Evolutionary conservation across 164 flowering plant genomes (phyloP).

Genomic region (Vitis rotundifolia): DNA sequence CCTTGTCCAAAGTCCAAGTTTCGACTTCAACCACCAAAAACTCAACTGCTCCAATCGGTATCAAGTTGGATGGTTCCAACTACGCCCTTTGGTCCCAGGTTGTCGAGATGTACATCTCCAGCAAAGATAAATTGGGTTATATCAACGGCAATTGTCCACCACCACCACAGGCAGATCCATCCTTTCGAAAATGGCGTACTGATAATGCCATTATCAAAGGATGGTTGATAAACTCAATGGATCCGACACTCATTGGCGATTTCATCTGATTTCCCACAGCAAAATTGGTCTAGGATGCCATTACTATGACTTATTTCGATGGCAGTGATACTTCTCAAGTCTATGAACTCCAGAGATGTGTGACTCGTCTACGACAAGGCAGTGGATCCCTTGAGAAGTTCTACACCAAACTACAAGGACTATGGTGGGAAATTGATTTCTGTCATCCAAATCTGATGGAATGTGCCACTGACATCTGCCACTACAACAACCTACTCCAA

Average conservation of each 20-base stretch:
- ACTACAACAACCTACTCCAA: no score
- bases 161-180: neutral
- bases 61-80: slow-evolving; percentile 18
- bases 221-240: neutral
- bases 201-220: slow-evolving; percentile 7
- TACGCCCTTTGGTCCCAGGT: slow-evolving; percentile 12
- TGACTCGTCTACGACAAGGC: neutral
- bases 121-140: no score
- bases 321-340: slow-evolving; percentile 8
- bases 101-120: neutral
- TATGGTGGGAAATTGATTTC: no score
- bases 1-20: no score
- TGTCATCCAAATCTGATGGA: no score
- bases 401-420: neutral
- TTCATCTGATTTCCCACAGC: neutral
- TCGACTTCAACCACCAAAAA: no score
- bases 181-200: neutral
- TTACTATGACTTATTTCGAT: slow-evolving; percentile 3
- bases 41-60: neutral
- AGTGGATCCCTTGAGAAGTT: slow-evolving; percentile 2
- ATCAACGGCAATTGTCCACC: slow-evolving; percentile 1
- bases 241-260: neutral
- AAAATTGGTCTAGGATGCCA: neutral
- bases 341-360: neutral
- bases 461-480: no score